Evolutionary conservation across 305 asterid species (phyloP), one percentile per base, ranked within the genome.

Genomic region (Fraxinus sp.): DNA sequence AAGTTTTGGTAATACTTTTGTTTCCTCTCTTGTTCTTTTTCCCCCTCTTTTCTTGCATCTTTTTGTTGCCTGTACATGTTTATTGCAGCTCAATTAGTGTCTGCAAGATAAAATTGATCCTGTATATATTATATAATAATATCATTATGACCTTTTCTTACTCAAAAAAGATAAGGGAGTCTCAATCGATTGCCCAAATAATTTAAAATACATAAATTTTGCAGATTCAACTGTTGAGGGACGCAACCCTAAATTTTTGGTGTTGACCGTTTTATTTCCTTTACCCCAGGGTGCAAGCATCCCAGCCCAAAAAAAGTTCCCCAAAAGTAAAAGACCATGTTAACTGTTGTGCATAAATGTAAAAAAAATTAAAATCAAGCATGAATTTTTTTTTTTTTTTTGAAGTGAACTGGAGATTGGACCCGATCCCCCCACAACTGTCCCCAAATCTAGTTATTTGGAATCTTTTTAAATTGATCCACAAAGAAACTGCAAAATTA

Each of bases 131-230:
- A 9, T 20, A 1, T 18, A 64, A 11, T 41, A 74, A 72, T 82
- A 75, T 70, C 22, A 13, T 70, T 55, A 26, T 11, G 28, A 37
- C 76, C 57, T 72, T n/a, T 71, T 79, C 59, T 79, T 76, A 77
- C 82, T 39, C 24, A 11, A 28, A 72, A 59, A 79, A 79, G 32
- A 72, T 10, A 0, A 33, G n/a, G 64, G 7, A 24, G 74, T 11
- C 74, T 68, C 74, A 68, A 13, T 68, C 9, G 16, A 68, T 68
- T 30, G 3, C 74, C 39, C 37, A 4, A 68, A 68, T 68, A 13
- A 68, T 26, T 64, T 13, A 68, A 26, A 10, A 68, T 68, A 68
- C 39, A 28, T 32, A 32, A 22, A 3, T 8, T 64, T 8, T 24
- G 32, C 35, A 64, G 73, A 24, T 8, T 64, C 73, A 22, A 64